Evolutionary conservation across 1,284 basidiomycete species (phyloP).

Genomic region (Sanguinoderma infundibulare): DNA sequence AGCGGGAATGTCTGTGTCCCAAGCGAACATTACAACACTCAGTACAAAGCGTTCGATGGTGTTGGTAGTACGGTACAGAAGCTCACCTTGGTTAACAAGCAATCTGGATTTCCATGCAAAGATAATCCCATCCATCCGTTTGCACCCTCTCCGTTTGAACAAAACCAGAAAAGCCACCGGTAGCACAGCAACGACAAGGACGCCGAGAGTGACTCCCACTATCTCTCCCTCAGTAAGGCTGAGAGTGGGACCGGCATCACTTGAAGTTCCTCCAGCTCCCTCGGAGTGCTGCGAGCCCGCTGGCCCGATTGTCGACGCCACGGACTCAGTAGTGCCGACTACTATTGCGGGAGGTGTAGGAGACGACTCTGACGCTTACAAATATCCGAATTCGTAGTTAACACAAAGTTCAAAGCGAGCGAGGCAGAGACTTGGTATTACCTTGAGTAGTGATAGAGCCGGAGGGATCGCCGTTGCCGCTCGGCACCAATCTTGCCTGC

Average conservation of each 20-base stretch:
- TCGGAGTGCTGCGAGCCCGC: not conserved
- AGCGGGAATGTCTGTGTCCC: not conserved
- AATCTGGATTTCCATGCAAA: not conserved
- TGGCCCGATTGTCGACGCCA: no score
- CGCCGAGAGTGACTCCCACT: not conserved
- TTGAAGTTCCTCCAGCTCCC: not conserved
- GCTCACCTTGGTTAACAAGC: not conserved
- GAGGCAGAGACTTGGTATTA: no score
- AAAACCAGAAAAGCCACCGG: not conserved
- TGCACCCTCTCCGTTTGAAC: not conserved
- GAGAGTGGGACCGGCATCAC: not conserved
- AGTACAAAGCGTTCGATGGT: not conserved
- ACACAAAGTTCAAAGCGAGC: no score
- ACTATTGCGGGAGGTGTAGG: no score
- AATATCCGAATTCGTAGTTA: no score
- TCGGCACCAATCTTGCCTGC: no score
- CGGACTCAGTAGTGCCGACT: no score
- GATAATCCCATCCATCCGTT: not conserved
- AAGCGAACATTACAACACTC: not conserved
- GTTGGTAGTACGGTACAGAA: not conserved
- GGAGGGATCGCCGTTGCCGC: no score
- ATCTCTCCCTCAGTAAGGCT: not conserved
- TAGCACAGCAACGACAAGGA: not conserved
- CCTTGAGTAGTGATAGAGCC: no score
- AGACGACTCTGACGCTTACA: no score